Percentiles rank a stretch among this genome's conserved stretches.
These are phyloP conservation scores for Biscutella laevigata DNA, from an alignment of 441 rosid genomes.

Conservation along the genomic window DNA sequence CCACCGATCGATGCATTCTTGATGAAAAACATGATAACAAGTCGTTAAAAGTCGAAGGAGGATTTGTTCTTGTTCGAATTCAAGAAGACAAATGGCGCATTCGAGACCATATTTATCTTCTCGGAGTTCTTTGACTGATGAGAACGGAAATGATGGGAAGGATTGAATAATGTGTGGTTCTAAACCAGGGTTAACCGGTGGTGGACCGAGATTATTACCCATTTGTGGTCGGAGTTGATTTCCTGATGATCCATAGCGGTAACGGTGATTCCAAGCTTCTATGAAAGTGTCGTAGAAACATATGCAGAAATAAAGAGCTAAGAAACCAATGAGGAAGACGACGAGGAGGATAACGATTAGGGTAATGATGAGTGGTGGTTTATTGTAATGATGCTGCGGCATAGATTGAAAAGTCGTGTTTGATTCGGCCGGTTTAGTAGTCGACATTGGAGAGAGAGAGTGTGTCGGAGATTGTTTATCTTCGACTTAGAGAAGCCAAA, in stretches of 20 bases:
- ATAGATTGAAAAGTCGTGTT: slow-evolving; percentile 8
- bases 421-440: neutral
- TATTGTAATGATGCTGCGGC: slow-evolving; percentile 8
- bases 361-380: slow-evolving; percentile 41
- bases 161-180: slow-evolving; percentile 47
- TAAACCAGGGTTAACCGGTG: slow-evolving; percentile 38
- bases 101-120: slow-evolving; percentile 54
- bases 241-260: slow-evolving; percentile 27
- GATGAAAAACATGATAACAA: slow-evolving; percentile 77
- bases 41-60: slow-evolving; percentile 52
- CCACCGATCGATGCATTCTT: slow-evolving; percentile 85
- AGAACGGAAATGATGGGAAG: slow-evolving; percentile 56
- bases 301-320: slow-evolving; percentile 50
- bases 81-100: slow-evolving; percentile 75
- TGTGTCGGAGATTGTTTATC: slow-evolving; percentile 40
- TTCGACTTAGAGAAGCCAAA: slow-evolving; percentile 27
- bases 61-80: slow-evolving; percentile 49
- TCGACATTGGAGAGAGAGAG: slow-evolving; percentile 31
- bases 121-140: slow-evolving; percentile 49
- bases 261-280: slow-evolving; percentile 29
- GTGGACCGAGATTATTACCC: neutral
- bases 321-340: slow-evolving; percentile 52
- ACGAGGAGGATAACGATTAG: slow-evolving; percentile 45
- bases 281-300: slow-evolving; percentile 39
- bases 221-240: slow-evolving; percentile 17